A percentile compares a stretch with the other conserved stretches of the same genome.
Evolutionary conservation across 805 yeast genomes (phyloP).

Genomic region (Naumovozyma castellii): DNA sequence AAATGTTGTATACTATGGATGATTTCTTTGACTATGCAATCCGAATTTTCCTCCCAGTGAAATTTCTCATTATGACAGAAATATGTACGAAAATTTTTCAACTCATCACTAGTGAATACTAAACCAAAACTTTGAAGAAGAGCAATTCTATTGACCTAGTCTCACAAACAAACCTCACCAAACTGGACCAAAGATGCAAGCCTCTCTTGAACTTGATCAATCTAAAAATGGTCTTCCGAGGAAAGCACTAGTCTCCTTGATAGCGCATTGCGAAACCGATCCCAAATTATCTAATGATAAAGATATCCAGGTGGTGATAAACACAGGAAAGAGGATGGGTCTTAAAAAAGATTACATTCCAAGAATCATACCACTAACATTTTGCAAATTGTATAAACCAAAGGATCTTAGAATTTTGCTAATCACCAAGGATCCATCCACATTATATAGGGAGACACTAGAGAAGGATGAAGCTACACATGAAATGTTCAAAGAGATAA

Average conservation of each 20-base stretch:
- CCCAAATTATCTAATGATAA: constrained; percentile 20
- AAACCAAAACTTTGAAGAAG: not conserved
- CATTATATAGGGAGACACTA: constrained; percentile 42
- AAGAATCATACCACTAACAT: constrained; percentile 48
- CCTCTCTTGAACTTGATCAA: not conserved
- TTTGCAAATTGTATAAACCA: constrained; percentile 38
- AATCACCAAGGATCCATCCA: constrained; percentile 66
- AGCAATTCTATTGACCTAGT: too few species aligned
- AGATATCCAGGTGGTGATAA: constrained; percentile 35
- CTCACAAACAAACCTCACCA: too few species aligned
- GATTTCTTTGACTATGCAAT: too few species aligned
- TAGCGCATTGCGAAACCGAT: constrained; percentile 26
- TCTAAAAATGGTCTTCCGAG: not conserved
- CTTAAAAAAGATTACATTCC: constrained; percentile 42
- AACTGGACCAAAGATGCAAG: too few species aligned
- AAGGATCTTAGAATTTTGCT: constrained; percentile 46
- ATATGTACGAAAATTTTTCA: not conserved
- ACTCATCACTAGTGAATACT: not conserved
- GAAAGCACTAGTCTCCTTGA: constrained; percentile 19
- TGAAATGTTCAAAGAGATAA: constrained; percentile 51
- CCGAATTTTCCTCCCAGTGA: too few species aligned
- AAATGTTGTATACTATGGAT: too few species aligned
- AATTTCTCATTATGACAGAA: too few species aligned
- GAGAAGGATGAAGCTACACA: constrained; percentile 46
- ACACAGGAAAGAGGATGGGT: constrained; percentile 37